Percentiles rank a stretch among this genome's conserved stretches.
phyloP scores from a whole-genome alignment of 306 rosid species.

The Prunus mira region DNA sequence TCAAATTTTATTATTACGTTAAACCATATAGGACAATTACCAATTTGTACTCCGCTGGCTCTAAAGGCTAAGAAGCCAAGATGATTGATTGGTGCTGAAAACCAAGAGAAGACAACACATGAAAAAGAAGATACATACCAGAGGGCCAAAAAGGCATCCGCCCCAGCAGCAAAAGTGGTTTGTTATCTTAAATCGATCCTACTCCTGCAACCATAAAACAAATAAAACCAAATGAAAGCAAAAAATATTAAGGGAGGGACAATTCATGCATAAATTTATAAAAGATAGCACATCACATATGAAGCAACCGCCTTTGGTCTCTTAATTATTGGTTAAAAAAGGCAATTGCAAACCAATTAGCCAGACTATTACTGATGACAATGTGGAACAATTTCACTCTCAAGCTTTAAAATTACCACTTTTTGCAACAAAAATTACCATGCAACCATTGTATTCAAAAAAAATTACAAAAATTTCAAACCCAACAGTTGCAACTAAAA shows the following conservation, averaged over 20 bases:
- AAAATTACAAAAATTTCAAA: too few species aligned
- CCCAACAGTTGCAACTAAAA: not conserved
- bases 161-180: conserved; percentile 40
- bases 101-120: not conserved
- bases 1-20: too few species aligned
- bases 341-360: not conserved
- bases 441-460: not conserved
- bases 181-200: conserved; percentile 42
- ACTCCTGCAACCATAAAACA: conserved; percentile 67
- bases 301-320: too few species aligned
- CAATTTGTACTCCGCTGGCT: not conserved
- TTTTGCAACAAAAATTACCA: not conserved
- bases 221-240: conserved; percentile 29
- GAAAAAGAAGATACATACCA: conserved; percentile 52
- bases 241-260: conserved; percentile 14
- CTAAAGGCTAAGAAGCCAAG: too few species aligned
- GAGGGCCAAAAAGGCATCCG: conserved; percentile 39
- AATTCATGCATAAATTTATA: not conserved
- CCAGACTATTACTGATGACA: not conserved
- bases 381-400: not conserved
- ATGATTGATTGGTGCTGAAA: not conserved
- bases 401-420: not conserved
- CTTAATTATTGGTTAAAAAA: not conserved
- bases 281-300: not conserved
- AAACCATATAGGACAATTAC: not conserved